Conservation (phyloP, 495 filamentous ascomycete genomes). For the Thermochaetoides thermophila region DNA sequence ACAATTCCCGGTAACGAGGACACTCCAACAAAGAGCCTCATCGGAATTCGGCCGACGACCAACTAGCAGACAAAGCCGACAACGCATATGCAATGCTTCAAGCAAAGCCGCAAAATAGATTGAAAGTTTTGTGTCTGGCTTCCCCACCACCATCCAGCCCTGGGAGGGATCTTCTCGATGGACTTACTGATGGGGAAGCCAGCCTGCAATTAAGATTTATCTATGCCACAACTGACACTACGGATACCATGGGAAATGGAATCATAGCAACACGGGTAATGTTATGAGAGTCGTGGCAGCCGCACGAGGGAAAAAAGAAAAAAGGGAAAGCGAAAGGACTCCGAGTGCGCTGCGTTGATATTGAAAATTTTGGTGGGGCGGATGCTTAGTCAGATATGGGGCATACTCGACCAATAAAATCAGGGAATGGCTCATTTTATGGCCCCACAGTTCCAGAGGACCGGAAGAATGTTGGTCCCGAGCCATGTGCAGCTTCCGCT, state of each 20-base stretch:
- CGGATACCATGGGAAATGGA: conserved; percentile 24
- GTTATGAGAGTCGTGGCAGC: conserved; percentile 24
- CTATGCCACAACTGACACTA: conserved; percentile 35
- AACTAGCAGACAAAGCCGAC: no score
- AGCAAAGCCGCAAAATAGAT: no score
- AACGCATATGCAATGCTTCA: no score
- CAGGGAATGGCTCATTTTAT: no score
- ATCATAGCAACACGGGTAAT: conserved; percentile 35
- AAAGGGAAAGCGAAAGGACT: conserved; percentile 14
- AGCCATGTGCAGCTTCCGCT: no score
- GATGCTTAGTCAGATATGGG: conserved; percentile 7
- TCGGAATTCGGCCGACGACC: no score
- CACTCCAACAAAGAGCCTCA: conserved; percentile 1
- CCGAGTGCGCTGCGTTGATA: conserved; percentile 8
- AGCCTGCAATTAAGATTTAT: conserved; percentile 33
- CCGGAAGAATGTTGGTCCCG: conserved; percentile 5
- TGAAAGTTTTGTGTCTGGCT: conserved; percentile 29
- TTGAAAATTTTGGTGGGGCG: conserved; percentile 6
- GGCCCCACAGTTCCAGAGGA: background rate
- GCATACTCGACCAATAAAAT: no score
- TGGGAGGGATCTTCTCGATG: conserved; percentile 19
- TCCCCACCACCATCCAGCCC: conserved; percentile 30
- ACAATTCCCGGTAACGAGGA: conserved; percentile 7
- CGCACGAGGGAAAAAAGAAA: conserved; percentile 20
- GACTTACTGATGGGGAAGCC: conserved; percentile 25